Percentiles rank a stretch among this genome's conserved stretches.
Evolutionary conservation across 2,329 filamentous ascomycete species (phyloP).

Genomic region (Metarhizium sp.): DNA sequence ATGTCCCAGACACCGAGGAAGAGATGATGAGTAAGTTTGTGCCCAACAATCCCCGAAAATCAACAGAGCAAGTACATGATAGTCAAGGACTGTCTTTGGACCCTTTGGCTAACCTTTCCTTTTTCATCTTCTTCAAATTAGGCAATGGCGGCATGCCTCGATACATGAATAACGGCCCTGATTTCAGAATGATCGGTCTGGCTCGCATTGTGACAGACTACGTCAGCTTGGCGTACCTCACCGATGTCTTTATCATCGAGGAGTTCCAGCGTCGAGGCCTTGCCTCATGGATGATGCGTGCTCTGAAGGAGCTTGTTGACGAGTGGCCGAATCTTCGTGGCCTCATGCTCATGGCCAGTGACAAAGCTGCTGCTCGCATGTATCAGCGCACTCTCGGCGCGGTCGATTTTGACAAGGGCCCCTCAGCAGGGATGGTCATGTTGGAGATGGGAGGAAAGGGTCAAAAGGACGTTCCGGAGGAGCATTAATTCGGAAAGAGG

Average conservation of each 20-base stretch:
- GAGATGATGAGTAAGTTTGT: conserved; percentile 28
- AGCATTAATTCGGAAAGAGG: conserved; percentile 13
- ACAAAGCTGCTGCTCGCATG: conserved; percentile 28
- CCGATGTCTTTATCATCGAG: conserved; percentile 57
- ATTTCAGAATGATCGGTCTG: conserved; percentile 29
- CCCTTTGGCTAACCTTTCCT: not conserved
- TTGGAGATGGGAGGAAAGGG: conserved; percentile 31
- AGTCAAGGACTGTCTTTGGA: conserved; percentile 1
- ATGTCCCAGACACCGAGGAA: conserved; percentile 26
- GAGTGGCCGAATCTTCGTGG: conserved; percentile 51
- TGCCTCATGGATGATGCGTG: conserved; percentile 55
- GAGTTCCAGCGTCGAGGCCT: conserved; percentile 53
- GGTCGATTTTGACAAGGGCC: conserved; percentile 32
- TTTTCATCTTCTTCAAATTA: conserved; percentile 8
- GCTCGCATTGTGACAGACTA: conserved; percentile 58
- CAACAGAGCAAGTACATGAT: not conserved
- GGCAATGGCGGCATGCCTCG: conserved; percentile 21
- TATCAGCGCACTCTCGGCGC: conserved; percentile 40
- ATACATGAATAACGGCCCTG: conserved; percentile 18
- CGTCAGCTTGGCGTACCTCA: conserved; percentile 56
- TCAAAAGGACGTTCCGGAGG: conserved; percentile 23
- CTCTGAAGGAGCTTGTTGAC: conserved; percentile 45
- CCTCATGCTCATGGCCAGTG: conserved; percentile 44
- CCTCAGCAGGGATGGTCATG: conserved; percentile 28
- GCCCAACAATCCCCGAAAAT: not conserved